Conservation (phyloP, 2,329 filamentous ascomycete genomes). For the Albifimbria verrucaria region DNA sequence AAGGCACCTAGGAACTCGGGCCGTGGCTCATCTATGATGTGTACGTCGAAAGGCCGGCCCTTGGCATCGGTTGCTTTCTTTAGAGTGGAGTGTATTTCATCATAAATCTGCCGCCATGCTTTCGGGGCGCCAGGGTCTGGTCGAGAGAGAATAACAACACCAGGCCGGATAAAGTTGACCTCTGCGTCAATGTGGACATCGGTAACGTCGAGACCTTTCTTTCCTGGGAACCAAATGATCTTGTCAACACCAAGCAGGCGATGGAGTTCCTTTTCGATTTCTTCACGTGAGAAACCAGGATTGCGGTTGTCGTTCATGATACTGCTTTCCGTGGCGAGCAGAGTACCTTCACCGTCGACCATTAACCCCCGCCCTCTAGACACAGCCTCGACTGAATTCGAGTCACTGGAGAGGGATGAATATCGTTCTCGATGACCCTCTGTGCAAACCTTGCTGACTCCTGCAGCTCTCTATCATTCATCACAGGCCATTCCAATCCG, state of each 20-base stretch:
- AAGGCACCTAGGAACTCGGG: neutral
- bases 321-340: constrained; percentile 23
- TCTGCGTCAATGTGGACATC: constrained; percentile 26
- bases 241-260: constrained; percentile 19
- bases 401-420: constrained; percentile 6
- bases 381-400: constrained; percentile 10
- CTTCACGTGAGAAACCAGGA: constrained; percentile 10
- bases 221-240: constrained; percentile 24
- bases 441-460: neutral
- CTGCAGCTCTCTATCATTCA: neutral
- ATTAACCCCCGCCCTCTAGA: constrained; percentile 20
- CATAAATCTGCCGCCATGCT: constrained; percentile 15
- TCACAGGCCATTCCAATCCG: neutral
- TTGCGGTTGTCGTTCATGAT: constrained; percentile 27
- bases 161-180: constrained; percentile 20
- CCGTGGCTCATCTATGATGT: constrained; percentile 21
- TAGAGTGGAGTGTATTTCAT: constrained; percentile 16
- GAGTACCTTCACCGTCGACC: constrained; percentile 23
- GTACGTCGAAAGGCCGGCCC: constrained; percentile 16
- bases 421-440: neutral
- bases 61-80: constrained; percentile 11
- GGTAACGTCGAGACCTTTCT: constrained; percentile 17
- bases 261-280: constrained; percentile 18
- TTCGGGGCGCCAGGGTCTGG: constrained; percentile 7
- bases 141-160: constrained; percentile 18